Evolutionary conservation across 83 land plant species (phyloP).

Genomic region (Thuja plicata): DNA sequence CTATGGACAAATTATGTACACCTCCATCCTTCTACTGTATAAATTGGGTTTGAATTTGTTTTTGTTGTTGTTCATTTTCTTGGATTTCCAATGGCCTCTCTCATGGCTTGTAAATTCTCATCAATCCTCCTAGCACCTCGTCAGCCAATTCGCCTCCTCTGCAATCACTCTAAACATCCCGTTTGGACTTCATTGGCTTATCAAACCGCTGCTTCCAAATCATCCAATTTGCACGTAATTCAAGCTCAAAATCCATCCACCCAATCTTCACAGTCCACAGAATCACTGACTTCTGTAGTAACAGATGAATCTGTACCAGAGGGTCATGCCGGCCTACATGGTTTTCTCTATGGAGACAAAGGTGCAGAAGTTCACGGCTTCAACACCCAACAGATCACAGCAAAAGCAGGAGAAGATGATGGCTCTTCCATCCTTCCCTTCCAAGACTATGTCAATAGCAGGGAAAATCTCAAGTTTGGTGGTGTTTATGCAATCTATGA

Average conservation of each 20-base stretch:
- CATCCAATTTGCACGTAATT: background rate
- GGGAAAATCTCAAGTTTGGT: slow-evolving; percentile 35
- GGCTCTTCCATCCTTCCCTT: slow-evolving; percentile 29
- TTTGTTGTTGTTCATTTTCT: background rate
- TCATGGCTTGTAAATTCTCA: background rate
- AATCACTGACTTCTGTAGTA: slow-evolving; percentile 33
- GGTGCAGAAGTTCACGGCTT: slow-evolving; percentile 47
- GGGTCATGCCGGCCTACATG: slow-evolving; percentile 51
- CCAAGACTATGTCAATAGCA: slow-evolving; percentile 25
- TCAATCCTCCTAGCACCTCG: background rate
- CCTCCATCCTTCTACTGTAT: too few relatives aligned
- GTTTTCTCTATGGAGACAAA: slow-evolving; percentile 51
- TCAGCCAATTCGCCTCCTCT: background rate
- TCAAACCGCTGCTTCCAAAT: background rate
- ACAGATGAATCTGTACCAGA: slow-evolving; percentile 57
- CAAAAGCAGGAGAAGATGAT: slow-evolving; percentile 44
- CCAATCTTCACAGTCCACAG: too few relatives aligned
- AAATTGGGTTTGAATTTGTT: background rate
- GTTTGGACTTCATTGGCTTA: background rate
- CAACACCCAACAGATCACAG: slow-evolving; percentile 9
- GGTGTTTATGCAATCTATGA: slow-evolving; percentile 53
- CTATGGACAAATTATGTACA: too few relatives aligned
- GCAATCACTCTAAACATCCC: background rate
- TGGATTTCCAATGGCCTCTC: background rate
- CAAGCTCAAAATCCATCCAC: background rate